Evolutionary conservation across 2,329 filamentous ascomycete species (phyloP).

Genomic region (Penicillium concentricum): DNA sequence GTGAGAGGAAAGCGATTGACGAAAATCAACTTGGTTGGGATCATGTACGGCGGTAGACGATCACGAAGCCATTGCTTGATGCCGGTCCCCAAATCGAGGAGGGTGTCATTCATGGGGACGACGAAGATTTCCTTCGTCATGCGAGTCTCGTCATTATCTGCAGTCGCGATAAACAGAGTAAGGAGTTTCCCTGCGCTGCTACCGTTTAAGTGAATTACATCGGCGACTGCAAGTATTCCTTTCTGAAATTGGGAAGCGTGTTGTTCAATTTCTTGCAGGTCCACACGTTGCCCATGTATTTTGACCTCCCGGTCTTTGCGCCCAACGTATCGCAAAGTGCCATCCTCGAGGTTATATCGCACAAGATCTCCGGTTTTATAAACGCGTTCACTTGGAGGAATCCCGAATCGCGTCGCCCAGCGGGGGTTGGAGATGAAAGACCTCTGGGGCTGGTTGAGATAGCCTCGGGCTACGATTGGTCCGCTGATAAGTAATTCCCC

Average conservation of each 20-base stretch:
- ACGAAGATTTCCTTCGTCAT: not conserved
- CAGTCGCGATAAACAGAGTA: not conserved
- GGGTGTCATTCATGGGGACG: not conserved
- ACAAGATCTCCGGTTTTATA: constrained; percentile 12
- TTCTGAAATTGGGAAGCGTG: not conserved
- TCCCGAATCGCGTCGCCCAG: not conserved
- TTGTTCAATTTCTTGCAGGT: constrained; percentile 8
- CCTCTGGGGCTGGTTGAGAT: constrained; percentile 1
- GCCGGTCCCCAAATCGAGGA: not conserved
- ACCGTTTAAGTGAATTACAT: not conserved
- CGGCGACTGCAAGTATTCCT: not conserved
- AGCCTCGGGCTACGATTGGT: constrained; percentile 7
- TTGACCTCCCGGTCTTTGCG: constrained; percentile 10
- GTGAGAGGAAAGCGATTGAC: constrained; percentile 2
- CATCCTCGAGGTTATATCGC: constrained; percentile 1
- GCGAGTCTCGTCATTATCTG: not conserved
- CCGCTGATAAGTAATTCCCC: constrained; percentile 11
- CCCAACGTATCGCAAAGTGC: not conserved
- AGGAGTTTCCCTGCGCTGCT: not conserved
- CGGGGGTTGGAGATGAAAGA: constrained; percentile 3
- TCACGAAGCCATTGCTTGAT: not conserved
- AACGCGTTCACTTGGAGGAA: not conserved
- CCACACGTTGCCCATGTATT: constrained; percentile 6
- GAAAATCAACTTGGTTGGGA: constrained; percentile 1
- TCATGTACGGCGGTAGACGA: constrained; percentile 4